Evolutionary conservation across 495 filamentous ascomycete genomes (phyloP).

Genomic region (Pyronema domesticum): DNA sequence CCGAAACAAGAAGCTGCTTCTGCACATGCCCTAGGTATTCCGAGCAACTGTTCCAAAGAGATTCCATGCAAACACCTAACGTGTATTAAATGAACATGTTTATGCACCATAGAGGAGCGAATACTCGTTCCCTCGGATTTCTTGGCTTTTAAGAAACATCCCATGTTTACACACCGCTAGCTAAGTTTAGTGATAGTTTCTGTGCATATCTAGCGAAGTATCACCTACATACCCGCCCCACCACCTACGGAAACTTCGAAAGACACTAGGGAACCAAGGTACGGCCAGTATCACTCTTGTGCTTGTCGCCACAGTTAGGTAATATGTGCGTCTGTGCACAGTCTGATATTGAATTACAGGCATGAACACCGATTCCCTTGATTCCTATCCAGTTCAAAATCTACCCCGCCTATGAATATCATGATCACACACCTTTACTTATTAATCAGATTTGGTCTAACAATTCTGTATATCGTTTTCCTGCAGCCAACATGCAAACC

Average conservation of each 20-base stretch:
- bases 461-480: too few species aligned
- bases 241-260: not conserved
- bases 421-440: not conserved
- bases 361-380: not conserved
- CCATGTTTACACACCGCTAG: not conserved
- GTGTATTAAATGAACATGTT: not conserved
- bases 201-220: not conserved
- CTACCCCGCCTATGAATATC: not conserved
- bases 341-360: not conserved
- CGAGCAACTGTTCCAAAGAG: not conserved
- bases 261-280: not conserved
- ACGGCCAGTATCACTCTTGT: not conserved
- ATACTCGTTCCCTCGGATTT: not conserved
- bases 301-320: not conserved
- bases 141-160: not conserved
- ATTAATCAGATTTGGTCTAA: too few species aligned
- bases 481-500: too few species aligned
- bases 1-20: not conserved
- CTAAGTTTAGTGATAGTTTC: not conserved
- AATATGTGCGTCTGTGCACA: not conserved
- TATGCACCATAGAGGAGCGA: not conserved
- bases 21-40: not conserved
- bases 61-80: not conserved
- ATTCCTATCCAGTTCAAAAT: not conserved
- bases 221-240: not conserved